A percentile compares a stretch with the other conserved stretches of the same genome.
Evolutionary conservation across 805 yeast species (phyloP).

Genomic region (Peterozyma xylosa): DNA sequence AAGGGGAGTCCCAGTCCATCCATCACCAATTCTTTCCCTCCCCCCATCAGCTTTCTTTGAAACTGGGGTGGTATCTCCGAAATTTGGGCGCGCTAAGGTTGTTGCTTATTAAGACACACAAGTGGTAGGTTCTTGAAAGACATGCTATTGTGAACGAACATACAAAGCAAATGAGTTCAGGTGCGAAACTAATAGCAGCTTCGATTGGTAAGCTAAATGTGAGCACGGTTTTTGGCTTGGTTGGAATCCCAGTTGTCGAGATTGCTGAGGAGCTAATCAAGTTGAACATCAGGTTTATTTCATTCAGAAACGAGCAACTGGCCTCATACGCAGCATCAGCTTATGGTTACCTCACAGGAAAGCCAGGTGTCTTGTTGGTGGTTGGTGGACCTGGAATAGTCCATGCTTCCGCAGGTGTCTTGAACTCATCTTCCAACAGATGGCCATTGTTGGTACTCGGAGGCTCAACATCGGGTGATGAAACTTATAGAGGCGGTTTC

Average conservation of each 20-base stretch:
- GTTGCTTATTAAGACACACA: too few species aligned
- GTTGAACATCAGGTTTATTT: slow-evolving; percentile 45
- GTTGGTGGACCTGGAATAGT: slow-evolving; percentile 76
- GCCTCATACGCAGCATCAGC: slow-evolving; percentile 73
- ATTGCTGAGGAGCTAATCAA: slow-evolving; percentile 53
- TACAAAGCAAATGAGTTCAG: slow-evolving; percentile 13
- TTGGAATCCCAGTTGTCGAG: slow-evolving; percentile 71
- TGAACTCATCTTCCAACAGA: slow-evolving; percentile 51
- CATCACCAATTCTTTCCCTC: too few species aligned
- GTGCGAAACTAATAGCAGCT: slow-evolving; percentile 42
- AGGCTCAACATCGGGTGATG: slow-evolving; percentile 46
- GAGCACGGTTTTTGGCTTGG: slow-evolving; percentile 56
- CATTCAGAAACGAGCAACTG: slow-evolving; percentile 66
- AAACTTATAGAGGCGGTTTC: slow-evolving; percentile 53
- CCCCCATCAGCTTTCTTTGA: too few species aligned
- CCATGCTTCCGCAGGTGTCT: slow-evolving; percentile 61
- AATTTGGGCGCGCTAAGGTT: too few species aligned
- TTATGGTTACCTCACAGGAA: slow-evolving; percentile 57
- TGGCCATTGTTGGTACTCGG: slow-evolving; percentile 65
- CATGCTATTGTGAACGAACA: too few species aligned
- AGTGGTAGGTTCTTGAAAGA: too few species aligned
- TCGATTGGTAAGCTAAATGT: slow-evolving; percentile 43
- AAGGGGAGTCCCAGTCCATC: too few species aligned
- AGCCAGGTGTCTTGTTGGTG: slow-evolving; percentile 60
- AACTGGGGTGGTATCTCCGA: too few species aligned